A percentile compares a stretch with the other conserved stretches of the same genome.
phyloP scores from a whole-genome alignment of 805 yeast genomes.

The Saturnispora quitensis region DNA sequence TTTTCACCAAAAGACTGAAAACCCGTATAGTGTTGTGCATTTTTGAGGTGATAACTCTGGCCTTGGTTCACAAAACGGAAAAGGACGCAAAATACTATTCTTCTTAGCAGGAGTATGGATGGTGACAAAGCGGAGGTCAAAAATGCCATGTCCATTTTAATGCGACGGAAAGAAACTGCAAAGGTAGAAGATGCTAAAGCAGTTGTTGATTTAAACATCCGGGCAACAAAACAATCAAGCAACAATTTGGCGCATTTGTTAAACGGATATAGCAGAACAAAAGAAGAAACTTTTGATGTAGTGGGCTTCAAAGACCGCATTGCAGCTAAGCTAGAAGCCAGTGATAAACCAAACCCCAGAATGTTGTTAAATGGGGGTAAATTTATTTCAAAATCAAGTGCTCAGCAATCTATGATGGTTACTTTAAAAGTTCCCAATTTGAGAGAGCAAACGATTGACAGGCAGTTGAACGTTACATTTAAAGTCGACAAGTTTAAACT shows the following conservation, averaged over 20 bases:
- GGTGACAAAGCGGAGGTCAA: neutral
- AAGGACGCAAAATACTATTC: neutral
- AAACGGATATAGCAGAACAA: neutral
- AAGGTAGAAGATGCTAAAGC: neutral
- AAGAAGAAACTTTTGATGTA: neutral
- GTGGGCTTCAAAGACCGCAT: neutral
- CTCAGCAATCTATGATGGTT: slow-evolving; percentile 1
- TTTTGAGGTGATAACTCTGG: neutral
- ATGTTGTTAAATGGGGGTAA: neutral
- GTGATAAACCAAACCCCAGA: neutral
- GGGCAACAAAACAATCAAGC: neutral
- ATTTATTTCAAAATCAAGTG: neutral
- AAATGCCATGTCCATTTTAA: slow-evolving; percentile 7
- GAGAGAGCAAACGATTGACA: neutral
- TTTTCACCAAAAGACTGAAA: neutral
- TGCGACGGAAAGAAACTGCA: neutral
- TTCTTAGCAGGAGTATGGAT: neutral
- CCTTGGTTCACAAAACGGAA: neutral
- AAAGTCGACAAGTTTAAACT: neutral
- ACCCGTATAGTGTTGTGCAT: neutral
- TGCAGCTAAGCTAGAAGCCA: neutral
- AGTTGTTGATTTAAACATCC: neutral
- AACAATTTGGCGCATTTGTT: neutral
- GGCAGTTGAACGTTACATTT: neutral
- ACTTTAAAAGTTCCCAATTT: neutral